A percentile compares a stretch with the other conserved stretches of the same genome.
phyloP scores from a whole-genome alignment of 352 stramenopile species.

The Peronosclerospora sorghi region DNA sequence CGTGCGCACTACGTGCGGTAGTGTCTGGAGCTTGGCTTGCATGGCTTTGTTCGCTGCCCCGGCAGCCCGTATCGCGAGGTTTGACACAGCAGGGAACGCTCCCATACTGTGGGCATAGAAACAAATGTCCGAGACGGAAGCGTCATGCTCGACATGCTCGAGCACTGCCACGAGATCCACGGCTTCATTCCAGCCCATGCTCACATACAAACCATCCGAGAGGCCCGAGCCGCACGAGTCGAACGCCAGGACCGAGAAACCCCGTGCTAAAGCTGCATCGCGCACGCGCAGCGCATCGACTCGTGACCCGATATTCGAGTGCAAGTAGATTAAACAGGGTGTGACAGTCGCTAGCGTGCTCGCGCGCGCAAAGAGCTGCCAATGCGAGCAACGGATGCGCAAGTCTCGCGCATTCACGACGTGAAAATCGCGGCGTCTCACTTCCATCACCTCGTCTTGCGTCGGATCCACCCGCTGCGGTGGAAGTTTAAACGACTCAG shows the following conservation, averaged over 20 bases:
- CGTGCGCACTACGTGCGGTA: constrained; percentile 41
- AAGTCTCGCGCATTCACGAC: constrained; percentile 64
- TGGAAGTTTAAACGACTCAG: constrained; percentile 30
- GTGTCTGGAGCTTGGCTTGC: constrained; percentile 36
- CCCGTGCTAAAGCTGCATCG: constrained; percentile 42
- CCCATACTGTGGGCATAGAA: constrained; percentile 82
- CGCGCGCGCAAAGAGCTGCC: constrained; percentile 38
- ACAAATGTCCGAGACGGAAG: constrained; percentile 40
- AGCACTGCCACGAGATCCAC: constrained; percentile 64
- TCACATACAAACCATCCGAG: constrained; percentile 78
- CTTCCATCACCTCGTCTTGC: constrained; percentile 14
- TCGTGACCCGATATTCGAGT: constrained; percentile 76
- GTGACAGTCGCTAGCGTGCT: constrained; percentile 6
- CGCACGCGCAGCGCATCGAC: constrained; percentile 58
- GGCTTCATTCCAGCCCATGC: constrained; percentile 77
- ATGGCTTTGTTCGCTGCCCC: constrained; percentile 33
- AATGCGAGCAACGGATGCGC: constrained; percentile 59
- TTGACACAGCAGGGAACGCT: constrained; percentile 65
- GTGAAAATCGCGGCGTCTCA: constrained; percentile 43
- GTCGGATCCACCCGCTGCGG: constrained; percentile 15
- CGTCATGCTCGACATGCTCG: constrained; percentile 39
- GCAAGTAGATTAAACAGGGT: constrained; percentile 69
- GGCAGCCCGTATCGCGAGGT: constrained; percentile 51
- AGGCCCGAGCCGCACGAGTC: constrained; percentile 71
- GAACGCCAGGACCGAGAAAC: constrained; percentile 74